A percentile compares a stretch with the other conserved stretches of the same genome.
Conservation (phyloP, 768 basidiomycete genomes). For the Daedalea quercina region DNA sequence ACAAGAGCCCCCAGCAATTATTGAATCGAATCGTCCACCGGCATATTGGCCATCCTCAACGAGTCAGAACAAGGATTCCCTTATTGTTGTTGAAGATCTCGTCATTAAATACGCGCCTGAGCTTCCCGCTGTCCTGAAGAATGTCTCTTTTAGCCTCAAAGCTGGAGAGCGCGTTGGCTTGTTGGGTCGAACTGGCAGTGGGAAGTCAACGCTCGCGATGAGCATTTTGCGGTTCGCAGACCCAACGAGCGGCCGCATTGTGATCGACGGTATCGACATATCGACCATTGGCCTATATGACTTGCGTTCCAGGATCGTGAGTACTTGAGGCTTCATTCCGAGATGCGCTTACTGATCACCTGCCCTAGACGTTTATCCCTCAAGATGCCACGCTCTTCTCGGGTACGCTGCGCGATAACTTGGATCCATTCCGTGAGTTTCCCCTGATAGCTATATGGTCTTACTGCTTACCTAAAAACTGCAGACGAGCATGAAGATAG, state of each 20-base stretch:
- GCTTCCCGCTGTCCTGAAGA: conserved; percentile 72
- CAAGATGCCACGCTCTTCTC: conserved; percentile 73
- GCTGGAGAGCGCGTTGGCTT: conserved; percentile 73
- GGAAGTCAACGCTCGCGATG: conserved; percentile 83
- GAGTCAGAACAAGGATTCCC: conserved; percentile 36
- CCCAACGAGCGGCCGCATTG: conserved; percentile 64
- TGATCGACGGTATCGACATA: conserved; percentile 87
- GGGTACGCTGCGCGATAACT: conserved; percentile 67
- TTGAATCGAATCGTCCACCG: conserved; percentile 70
- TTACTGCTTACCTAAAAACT: neutral
- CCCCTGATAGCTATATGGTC: neutral
- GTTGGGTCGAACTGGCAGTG: conserved; percentile 77
- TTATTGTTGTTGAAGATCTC: conserved; percentile 69
- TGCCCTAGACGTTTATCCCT: conserved; percentile 58
- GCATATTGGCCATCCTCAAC: conserved; percentile 90
- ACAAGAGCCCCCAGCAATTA: conserved; percentile 74
- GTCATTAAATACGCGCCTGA: conserved; percentile 81
- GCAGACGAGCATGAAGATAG: conserved; percentile 70
- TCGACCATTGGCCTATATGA: conserved; percentile 81
- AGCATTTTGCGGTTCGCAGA: conserved; percentile 82
- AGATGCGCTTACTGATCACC: neutral
- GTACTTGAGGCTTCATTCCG: conserved; percentile 14
- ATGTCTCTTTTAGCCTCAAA: conserved; percentile 65
- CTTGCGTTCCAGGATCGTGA: conserved; percentile 65
- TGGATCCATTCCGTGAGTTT: conserved; percentile 61